Evolutionary conservation across 116 monocot species (phyloP), one percentile per base, ranked within the genome.

Genomic region (Papilionanthe hybrid): DNA sequence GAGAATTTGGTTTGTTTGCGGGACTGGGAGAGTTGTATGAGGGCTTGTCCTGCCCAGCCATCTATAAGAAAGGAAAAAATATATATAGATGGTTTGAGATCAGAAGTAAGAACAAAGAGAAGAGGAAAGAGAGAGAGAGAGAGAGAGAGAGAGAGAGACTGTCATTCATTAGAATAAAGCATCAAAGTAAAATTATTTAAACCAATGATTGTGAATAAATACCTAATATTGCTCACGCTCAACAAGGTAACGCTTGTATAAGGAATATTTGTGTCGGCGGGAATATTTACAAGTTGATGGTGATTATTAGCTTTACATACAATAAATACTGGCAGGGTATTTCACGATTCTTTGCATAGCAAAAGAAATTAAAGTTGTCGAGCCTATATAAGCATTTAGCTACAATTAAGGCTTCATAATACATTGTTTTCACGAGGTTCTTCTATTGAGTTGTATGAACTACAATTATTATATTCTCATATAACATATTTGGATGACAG

Each of bases 21-120:
- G 66, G 49, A 69, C 22, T 27, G 5, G 73, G 41, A 12, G 69
- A 22, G 56, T 86, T 90, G 79, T 79, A 84, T 23, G 90, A 55
- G 42, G 60, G 65, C 77, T 86, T 95, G 76, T 95, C 93, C 81
- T 93, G 88, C 30, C 93, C 93, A 80, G 95, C 86, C 32, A 92
- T 88, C 93, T 95, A 81, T 72, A 81, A 50, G 86, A 78, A 77
- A 37, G 37, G 4, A 37, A 37, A 37, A 37, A 37, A 37, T 3
- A 37, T 3, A 37, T 37, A 43, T 44, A 41, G 58, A 63, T 23
- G 7, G 63, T 23, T 63, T 63, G 22, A 63, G 25, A 63, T 8
- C 25, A 22, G 22, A 60, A 15, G 37, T 37, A 53, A 53, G 53
- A 3, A 2, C 15, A 53, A 49, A 17, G 53, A 53, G 53, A 0